Conservation (phyloP, 352 stramenopile genomes). For the Aphanomyces stellatus region DNA sequence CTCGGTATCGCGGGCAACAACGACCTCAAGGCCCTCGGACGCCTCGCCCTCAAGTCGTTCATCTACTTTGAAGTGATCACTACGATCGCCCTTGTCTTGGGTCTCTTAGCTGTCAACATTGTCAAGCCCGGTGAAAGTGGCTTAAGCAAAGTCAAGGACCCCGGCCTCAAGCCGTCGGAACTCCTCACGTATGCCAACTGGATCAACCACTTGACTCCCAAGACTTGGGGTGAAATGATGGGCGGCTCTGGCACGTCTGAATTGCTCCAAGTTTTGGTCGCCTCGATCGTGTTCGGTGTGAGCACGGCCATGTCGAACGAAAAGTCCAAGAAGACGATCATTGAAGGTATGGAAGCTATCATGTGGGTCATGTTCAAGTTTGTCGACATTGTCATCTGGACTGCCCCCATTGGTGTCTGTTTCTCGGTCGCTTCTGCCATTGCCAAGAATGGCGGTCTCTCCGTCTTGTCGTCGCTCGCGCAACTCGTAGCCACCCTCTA, state of each 20-base stretch:
- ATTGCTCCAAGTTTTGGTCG: slow-evolving; percentile 45
- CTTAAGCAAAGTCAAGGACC: slow-evolving; percentile 27
- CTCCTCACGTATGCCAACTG: slow-evolving; percentile 39
- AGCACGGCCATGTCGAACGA: slow-evolving; percentile 30
- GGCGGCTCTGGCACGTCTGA: slow-evolving; percentile 42
- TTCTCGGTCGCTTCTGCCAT: slow-evolving; percentile 45
- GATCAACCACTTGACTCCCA: slow-evolving; percentile 53
- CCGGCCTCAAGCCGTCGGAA: slow-evolving; percentile 22
- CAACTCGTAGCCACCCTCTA: slow-evolving; percentile 40
- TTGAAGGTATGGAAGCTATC: slow-evolving; percentile 33
- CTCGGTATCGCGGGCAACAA: slow-evolving; percentile 46
- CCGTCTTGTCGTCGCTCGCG: slow-evolving; percentile 29
- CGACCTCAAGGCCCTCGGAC: slow-evolving; percentile 50
- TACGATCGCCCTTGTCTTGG: slow-evolving; percentile 36
- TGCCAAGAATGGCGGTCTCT: slow-evolving; percentile 36
- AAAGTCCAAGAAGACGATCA: slow-evolving; percentile 34
- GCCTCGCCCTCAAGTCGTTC: slow-evolving; percentile 43
- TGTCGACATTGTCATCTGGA: slow-evolving; percentile 58
- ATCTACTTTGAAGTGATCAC: slow-evolving; percentile 61
- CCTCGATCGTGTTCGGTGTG: slow-evolving; percentile 35
- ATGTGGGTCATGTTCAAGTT: slow-evolving; percentile 68
- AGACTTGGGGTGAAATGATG: slow-evolving; percentile 67
- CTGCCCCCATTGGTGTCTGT: slow-evolving; percentile 43
- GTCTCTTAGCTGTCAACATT: slow-evolving; percentile 43
- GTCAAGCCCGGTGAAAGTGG: slow-evolving; percentile 40